Conservation (phyloP, 2,329 filamentous ascomycete species). For the Bipolaris oryzae region DNA sequence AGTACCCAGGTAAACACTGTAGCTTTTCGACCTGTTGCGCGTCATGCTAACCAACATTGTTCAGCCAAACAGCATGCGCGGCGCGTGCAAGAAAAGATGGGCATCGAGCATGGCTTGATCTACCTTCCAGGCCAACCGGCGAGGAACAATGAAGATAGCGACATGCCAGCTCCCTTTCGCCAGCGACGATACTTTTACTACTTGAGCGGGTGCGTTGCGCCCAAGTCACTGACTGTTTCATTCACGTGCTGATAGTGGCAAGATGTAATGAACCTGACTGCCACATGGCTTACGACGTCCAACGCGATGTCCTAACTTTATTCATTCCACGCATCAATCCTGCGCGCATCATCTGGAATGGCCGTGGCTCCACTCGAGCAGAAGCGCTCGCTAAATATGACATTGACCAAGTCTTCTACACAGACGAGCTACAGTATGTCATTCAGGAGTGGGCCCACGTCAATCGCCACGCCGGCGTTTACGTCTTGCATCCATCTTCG, state of each 20-base stretch:
- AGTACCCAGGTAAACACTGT: conserved; percentile 46
- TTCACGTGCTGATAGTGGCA: conserved; percentile 20
- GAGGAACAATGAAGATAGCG: conserved; percentile 62
- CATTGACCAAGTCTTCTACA: conserved; percentile 71
- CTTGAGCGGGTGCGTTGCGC: conserved; percentile 55
- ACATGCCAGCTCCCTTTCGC: conserved; percentile 62
- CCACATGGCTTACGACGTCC: conserved; percentile 63
- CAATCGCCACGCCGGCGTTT: conserved; percentile 32
- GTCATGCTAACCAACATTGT: conserved; percentile 15
- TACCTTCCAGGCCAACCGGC: conserved; percentile 61
- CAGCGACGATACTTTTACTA: conserved; percentile 69
- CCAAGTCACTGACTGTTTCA: neutral
- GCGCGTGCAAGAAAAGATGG: conserved; percentile 46
- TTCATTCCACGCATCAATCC: conserved; percentile 75
- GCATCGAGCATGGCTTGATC: conserved; percentile 54
- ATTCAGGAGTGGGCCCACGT: conserved; percentile 41
- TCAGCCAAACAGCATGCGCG: conserved; percentile 51
- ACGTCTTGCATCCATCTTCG: conserved; percentile 44
- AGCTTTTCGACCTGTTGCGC: neutral
- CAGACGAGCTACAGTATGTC: conserved; percentile 38
- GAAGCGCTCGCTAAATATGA: conserved; percentile 68
- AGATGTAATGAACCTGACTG: conserved; percentile 59
- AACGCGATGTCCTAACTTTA: conserved; percentile 67
- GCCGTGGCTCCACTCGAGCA: conserved; percentile 63
- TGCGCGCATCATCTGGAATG: conserved; percentile 67